Percentiles rank a stretch among this genome's conserved stretches.
Evolutionary conservation across 441 rosid species (phyloP).

Genomic region (Erodium texanum): DNA sequence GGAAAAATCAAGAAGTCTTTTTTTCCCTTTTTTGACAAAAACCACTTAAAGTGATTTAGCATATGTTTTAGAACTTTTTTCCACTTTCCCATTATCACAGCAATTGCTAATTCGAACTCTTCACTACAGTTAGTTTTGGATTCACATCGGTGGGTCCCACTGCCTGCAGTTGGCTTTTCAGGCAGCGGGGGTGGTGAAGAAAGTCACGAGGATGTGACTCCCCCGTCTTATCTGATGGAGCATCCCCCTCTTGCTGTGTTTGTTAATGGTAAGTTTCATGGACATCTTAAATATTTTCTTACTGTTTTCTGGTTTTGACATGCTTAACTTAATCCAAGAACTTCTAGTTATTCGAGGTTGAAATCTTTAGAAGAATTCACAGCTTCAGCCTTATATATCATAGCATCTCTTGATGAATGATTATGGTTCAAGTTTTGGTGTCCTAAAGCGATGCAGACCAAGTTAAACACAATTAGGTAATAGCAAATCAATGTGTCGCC

Average conservation of each 20-base stretch:
- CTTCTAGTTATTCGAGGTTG: constrained; percentile 1
- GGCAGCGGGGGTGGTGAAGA: constrained; percentile 49
- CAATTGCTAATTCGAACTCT: constrained; percentile 22
- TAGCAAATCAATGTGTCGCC: neutral
- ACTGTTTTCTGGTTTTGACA: neutral
- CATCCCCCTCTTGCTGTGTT: constrained; percentile 97
- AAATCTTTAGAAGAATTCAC: constrained; percentile 10
- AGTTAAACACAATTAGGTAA: neutral
- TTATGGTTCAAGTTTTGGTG: no score
- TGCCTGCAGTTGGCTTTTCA: constrained; percentile 80
- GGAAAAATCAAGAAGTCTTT: constrained; percentile 9
- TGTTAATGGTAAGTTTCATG: constrained; percentile 50
- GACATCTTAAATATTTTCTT: neutral
- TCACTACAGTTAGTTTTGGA: constrained; percentile 79
- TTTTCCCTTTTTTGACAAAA: constrained; percentile 11
- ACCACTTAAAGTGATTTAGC: neutral
- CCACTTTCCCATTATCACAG: neutral
- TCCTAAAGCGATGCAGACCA: no score
- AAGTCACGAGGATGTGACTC: constrained; percentile 77
- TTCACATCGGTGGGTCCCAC: constrained; percentile 93
- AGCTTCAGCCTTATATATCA: neutral
- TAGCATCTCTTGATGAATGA: no score
- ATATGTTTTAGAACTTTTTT: neutral
- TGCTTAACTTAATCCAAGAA: constrained; percentile 6
- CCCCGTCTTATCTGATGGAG: constrained; percentile 89